These are phyloP conservation scores for Fusarium armeniacum DNA, from an alignment of 2,329 filamentous ascomycete genomes.

Conservation along the genomic window DNA sequence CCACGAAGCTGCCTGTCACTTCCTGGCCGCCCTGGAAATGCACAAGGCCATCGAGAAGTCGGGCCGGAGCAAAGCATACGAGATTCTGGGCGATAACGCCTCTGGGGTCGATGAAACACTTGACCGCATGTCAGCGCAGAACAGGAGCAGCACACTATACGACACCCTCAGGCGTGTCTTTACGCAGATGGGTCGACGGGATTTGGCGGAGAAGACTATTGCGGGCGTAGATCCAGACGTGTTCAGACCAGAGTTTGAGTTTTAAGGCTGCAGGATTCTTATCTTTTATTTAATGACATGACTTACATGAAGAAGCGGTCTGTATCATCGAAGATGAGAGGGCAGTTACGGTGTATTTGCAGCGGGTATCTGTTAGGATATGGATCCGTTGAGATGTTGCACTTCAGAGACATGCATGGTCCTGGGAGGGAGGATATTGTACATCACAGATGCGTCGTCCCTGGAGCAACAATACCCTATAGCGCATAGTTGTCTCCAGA, in stretches of 20 bases:
- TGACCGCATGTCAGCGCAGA: constrained; percentile 91
- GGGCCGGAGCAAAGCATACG: constrained; percentile 84
- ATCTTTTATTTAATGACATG: constrained; percentile 4
- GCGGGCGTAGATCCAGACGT: constrained; percentile 90
- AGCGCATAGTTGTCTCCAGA: constrained; percentile 4
- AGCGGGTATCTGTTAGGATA: constrained; percentile 5
- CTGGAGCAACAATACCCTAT: constrained; percentile 17
- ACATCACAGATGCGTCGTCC: constrained; percentile 9
- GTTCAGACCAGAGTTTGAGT: constrained; percentile 93
- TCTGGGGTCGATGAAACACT: constrained; percentile 75
- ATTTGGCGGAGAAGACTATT: constrained; percentile 89
- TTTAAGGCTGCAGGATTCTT: constrained; percentile 58
- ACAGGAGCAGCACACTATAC: constrained; percentile 96
- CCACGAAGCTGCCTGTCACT: constrained; percentile 90
- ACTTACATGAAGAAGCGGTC: constrained; percentile 18
- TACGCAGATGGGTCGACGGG: constrained; percentile 90
- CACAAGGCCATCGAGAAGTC: constrained; percentile 93
- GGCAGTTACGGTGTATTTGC: constrained; percentile 8
- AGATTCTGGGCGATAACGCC: constrained; percentile 76
- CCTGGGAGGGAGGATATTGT: constrained; percentile 21
- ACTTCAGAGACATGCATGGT: constrained; percentile 29
- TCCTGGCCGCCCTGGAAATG: constrained; percentile 93
- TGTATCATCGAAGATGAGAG: constrained; percentile 2
- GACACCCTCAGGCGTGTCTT: constrained; percentile 97
- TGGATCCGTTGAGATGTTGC: constrained; percentile 22